Percentiles rank a stretch among this genome's conserved stretches.
Evolutionary conservation across 441 rosid genomes (phyloP).

Genomic region (Adansonia rubrostipa): DNA sequence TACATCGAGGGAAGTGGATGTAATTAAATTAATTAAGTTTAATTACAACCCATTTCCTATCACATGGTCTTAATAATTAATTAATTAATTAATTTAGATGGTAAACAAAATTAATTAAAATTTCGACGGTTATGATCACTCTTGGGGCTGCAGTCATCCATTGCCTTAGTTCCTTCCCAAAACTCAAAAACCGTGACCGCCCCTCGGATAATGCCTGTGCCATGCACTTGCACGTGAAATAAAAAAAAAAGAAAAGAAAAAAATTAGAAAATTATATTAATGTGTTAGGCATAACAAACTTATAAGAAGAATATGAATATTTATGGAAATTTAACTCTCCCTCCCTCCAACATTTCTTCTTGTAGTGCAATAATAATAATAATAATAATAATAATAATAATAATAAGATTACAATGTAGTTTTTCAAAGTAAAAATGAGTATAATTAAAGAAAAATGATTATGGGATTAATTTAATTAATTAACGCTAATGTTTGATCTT

Average conservation of each 20-base stretch:
- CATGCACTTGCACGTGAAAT: too few species aligned
- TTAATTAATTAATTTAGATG: not conserved
- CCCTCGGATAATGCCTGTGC: too few species aligned
- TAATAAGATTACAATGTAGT: too few species aligned
- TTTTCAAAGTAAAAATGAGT: not conserved
- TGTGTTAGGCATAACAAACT: not conserved
- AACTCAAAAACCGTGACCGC: too few species aligned
- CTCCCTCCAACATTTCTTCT: too few species aligned
- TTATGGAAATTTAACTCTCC: not conserved
- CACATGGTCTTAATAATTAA: not conserved
- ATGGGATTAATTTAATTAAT: not conserved
- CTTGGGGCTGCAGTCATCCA: too few species aligned
- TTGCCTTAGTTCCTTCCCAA: too few species aligned
- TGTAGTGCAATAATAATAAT: too few species aligned
- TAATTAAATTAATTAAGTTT: not conserved
- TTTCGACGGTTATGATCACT: conserved; percentile 29
- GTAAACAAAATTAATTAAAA: conserved; percentile 14
- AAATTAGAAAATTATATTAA: too few species aligned
- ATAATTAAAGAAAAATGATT: not conserved
- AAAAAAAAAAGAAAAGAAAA: too few species aligned
- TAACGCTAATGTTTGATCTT: not conserved
- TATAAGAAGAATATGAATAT: not conserved
- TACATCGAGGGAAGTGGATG: not conserved
- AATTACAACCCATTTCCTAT: not conserved
- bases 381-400: too few species aligned